Percentiles rank a stretch among this genome's conserved stretches.
phyloP scores from a whole-genome alignment of 2,329 filamentous ascomycete genomes.

The Ciborinia camelliae region DNA sequence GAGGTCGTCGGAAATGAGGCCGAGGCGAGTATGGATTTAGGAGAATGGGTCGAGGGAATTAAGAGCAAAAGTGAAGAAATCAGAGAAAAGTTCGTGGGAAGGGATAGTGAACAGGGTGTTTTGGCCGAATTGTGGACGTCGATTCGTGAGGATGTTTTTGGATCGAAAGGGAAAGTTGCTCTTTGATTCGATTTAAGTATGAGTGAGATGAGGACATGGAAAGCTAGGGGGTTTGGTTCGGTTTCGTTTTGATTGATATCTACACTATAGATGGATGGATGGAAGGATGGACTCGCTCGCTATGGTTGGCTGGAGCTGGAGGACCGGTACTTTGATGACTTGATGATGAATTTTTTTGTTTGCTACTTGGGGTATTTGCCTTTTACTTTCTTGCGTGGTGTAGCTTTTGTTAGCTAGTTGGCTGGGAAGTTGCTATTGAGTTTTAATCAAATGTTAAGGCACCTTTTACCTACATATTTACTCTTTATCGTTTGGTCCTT shows the following conservation, averaged over 20 bases:
- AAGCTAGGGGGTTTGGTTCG: background rate
- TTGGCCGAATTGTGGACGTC: constrained; percentile 55
- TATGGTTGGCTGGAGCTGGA: constrained; percentile 11
- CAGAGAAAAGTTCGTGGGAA: constrained; percentile 33
- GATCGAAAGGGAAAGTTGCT: constrained; percentile 16
- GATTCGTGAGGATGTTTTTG: constrained; percentile 50
- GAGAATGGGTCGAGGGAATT: background rate
- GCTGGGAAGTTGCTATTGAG: background rate
- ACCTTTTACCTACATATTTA: background rate
- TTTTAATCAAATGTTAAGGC: background rate
- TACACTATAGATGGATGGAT: background rate
- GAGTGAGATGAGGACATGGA: background rate
- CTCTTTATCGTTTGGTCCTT: no score
- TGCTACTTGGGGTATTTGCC: background rate
- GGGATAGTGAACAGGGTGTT: constrained; percentile 45
- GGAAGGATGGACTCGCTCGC: constrained; percentile 1
- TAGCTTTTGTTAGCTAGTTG: background rate
- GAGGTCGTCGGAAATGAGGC: constrained; percentile 51
- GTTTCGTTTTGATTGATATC: background rate
- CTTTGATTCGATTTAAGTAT: background rate
- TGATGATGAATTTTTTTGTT: background rate
- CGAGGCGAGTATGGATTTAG: background rate
- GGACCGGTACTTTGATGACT: background rate
- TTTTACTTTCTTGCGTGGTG: background rate
- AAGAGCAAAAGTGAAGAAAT: background rate